These are phyloP conservation scores for Arctium lappa DNA, from an alignment of 129 eudicot genomes.

Conservation along the genomic window DNA sequence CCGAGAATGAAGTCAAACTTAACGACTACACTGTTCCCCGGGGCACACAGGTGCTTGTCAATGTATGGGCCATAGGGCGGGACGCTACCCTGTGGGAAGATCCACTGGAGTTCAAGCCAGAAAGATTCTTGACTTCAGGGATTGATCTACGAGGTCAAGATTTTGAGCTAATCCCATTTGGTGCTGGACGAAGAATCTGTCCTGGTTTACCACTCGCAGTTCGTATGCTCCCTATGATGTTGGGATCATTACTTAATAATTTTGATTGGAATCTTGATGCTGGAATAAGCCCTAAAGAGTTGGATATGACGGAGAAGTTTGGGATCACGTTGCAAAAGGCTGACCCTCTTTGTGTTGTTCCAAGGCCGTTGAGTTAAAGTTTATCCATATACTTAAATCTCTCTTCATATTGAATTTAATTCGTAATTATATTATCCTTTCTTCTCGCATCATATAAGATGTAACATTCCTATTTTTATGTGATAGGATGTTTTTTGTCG, in stretches of 20 bases:
- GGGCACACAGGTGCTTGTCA: constrained; percentile 24
- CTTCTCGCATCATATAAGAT: not conserved
- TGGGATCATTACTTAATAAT: constrained; percentile 31
- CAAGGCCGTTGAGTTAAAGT: constrained; percentile 7
- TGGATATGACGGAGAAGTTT: constrained; percentile 23
- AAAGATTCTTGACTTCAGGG: constrained; percentile 16
- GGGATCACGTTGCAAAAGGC: constrained; percentile 30
- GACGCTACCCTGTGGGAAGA: constrained; percentile 23
- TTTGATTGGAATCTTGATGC: constrained; percentile 22
- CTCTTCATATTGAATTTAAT: not conserved
- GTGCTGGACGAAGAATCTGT: constrained; percentile 40
- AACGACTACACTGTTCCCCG: constrained; percentile 29
- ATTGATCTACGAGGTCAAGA: not conserved
- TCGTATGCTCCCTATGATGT: constrained; percentile 28
- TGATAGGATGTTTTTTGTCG: not conserved
- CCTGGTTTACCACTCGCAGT: constrained; percentile 36
- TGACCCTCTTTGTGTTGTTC: constrained; percentile 17
- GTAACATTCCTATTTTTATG: too few relatives aligned
- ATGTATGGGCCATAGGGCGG: constrained; percentile 28
- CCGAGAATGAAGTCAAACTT: constrained; percentile 13
- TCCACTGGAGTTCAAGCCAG: constrained; percentile 21
- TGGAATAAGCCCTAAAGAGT: not conserved
- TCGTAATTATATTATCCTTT: not conserved
- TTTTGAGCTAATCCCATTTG: constrained; percentile 16
- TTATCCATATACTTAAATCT: not conserved